Percentiles rank a stretch among this genome's conserved stretches.
phyloP scores from a whole-genome alignment of 2,329 filamentous ascomycete species.

The Pestalotiopsis sp. region DNA sequence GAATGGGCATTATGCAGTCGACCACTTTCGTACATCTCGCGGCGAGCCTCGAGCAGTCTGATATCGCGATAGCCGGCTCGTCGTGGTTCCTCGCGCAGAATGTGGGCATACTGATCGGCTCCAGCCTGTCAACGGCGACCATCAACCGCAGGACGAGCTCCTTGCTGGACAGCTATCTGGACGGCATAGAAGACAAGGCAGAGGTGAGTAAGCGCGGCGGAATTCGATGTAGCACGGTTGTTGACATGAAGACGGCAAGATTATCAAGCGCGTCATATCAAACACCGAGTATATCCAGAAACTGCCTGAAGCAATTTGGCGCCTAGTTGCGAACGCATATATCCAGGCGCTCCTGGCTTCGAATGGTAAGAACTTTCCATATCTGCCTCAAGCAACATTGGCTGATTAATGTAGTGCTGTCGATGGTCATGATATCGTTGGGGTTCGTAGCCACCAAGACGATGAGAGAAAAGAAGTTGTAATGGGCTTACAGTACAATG shows the following conservation, averaged over 20 bases:
- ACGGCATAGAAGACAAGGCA: background rate
- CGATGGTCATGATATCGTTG: background rate
- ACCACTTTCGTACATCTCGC: background rate
- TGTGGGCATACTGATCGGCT: background rate
- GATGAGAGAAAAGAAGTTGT: background rate
- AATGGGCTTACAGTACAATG: background rate
- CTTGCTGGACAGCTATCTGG: background rate
- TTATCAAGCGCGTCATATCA: background rate
- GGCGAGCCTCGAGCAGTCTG: background rate
- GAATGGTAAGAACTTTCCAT: background rate
- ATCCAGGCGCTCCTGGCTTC: background rate
- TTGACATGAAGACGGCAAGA: background rate
- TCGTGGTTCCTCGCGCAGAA: slow-evolving; percentile 1
- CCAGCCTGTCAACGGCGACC: background rate
- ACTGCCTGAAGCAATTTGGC: background rate
- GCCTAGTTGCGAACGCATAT: background rate
- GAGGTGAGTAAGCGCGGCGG: background rate
- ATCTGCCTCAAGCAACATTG: background rate
- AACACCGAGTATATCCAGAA: background rate
- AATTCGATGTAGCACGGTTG: background rate
- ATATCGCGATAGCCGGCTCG: background rate
- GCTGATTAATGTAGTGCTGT: background rate
- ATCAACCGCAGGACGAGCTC: background rate
- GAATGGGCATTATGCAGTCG: background rate
- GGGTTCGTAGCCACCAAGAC: background rate